Percentiles rank a stretch among this genome's conserved stretches.
phyloP scores from a whole-genome alignment of 2,329 filamentous ascomycete species.

The Verticillium dahliae region DNA sequence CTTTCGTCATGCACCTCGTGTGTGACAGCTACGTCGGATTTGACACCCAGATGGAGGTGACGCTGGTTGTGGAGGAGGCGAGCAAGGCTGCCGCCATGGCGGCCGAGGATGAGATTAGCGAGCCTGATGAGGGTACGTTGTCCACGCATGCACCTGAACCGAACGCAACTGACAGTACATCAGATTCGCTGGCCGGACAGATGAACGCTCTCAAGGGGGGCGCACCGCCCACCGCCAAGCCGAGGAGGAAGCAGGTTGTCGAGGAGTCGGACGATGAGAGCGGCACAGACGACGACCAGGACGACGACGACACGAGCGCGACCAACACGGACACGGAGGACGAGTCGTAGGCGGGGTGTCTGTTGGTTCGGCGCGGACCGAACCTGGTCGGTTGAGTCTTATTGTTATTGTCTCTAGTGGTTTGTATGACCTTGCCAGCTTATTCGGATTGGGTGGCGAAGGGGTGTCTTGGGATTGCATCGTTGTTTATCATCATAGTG shows the following conservation, averaged over 20 bases:
- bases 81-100: slow-evolving; percentile 75
- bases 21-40: slow-evolving; percentile 95
- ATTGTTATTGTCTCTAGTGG: neutral
- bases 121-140: slow-evolving; percentile 88
- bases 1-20: slow-evolving; percentile 87
- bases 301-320: slow-evolving; percentile 58
- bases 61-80: slow-evolving; percentile 80
- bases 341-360: slow-evolving; percentile 34
- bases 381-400: neutral
- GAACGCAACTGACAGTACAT: slow-evolving; percentile 15
- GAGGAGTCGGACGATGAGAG: slow-evolving; percentile 75
- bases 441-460: neutral
- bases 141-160: neutral
- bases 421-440: neutral
- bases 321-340: slow-evolving; percentile 65
- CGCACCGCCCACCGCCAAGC: slow-evolving; percentile 46
- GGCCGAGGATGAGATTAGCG: slow-evolving; percentile 91
- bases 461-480: neutral
- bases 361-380: neutral
- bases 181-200: slow-evolving; percentile 84
- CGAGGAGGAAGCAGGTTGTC: slow-evolving; percentile 41
- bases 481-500: neutral
- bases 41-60: slow-evolving; percentile 87
- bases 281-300: slow-evolving; percentile 69
- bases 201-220: slow-evolving; percentile 82